Base-by-base conservation (phyloP, 2,329 filamentous ascomycete genomes). In the Rachicladosporium sp. region DNA sequence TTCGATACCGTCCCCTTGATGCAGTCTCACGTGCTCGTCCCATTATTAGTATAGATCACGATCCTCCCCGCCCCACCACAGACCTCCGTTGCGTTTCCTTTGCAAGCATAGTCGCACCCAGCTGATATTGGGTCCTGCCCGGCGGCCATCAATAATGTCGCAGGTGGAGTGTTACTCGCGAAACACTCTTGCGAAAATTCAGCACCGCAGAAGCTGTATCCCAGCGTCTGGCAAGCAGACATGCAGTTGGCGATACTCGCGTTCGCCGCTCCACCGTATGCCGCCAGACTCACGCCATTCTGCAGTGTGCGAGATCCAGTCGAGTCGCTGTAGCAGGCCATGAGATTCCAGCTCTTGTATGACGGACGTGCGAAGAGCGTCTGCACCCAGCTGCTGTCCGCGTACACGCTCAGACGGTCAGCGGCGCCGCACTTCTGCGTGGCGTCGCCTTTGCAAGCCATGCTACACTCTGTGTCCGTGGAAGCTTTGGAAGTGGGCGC, bases 51-150 rank as follows among this genome's bases (percentile, higher is more conserved):
- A 34, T 54, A 55, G 2, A 57, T 47, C 37, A 53, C 36, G 10
- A 56, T 45, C 13, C 46, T 40, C 35, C 46, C 46, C 2, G 41
- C 39, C 1, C 52, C 54, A 43, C 54, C 54, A 47, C 54, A 57
- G 27, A 49, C 48, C 48, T 57, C 53, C 10, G 47, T 52, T 33
- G 36, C 43, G 43, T 57, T 56, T 10, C 52, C 54, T 6, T 37
- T 50, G 38, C 54, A 57, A 30, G 50, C 46, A 38, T 42, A 49
- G 34, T 47, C 50, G 43, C 54, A 57, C n/a, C 53, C 53, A 13
- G 48, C 42, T 12, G 42, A 27, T 31, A 54, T 33, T 1, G 48
- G 46, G 29, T 56, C 48, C 3, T 42, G 39, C 11, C 45, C 45
- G 33, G 30, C n/a, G 10, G 44, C 40, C 23, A 27, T 8, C 13